phyloP scores from a whole-genome alignment of 1,284 basidiomycete genomes.

The Inonotus obliquus region DNA sequence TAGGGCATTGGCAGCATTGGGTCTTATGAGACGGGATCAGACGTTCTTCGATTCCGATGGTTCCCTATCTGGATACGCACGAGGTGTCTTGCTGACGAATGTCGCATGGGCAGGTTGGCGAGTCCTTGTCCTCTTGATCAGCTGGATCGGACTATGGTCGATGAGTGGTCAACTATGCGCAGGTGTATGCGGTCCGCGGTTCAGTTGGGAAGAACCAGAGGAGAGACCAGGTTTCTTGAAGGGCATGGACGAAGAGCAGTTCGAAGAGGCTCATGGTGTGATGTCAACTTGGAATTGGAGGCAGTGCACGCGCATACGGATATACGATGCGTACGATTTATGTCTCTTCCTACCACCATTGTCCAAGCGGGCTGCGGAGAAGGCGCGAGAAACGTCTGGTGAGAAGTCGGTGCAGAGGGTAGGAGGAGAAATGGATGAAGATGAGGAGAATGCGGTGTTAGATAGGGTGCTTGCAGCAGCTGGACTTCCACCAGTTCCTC shows the following conservation, averaged over 20 bases:
- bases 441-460: slow-evolving; percentile 42
- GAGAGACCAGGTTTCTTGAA: slow-evolving; percentile 36
- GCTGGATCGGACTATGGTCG: slow-evolving; percentile 72
- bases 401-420: slow-evolving; percentile 6
- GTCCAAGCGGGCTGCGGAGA: slow-evolving; percentile 22
- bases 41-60: slow-evolving; percentile 72
- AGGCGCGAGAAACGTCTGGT: not conserved
- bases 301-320: slow-evolving; percentile 59
- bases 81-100: slow-evolving; percentile 71
- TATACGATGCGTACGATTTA: slow-evolving; percentile 77
- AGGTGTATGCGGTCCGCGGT: slow-evolving; percentile 76
- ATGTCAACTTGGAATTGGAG: slow-evolving; percentile 61
- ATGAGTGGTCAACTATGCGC: slow-evolving; percentile 68
- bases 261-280: slow-evolving; percentile 32
- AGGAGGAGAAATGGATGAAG: slow-evolving; percentile 15
- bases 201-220: slow-evolving; percentile 76
- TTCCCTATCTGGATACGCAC: slow-evolving; percentile 65
- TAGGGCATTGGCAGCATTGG: slow-evolving; percentile 43
- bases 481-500: slow-evolving; percentile 48
- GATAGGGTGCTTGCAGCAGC: slow-evolving; percentile 68
- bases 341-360: slow-evolving; percentile 49
- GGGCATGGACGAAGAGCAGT: slow-evolving; percentile 33
- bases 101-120: slow-evolving; percentile 74
- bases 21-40: slow-evolving; percentile 50
- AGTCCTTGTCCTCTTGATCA: slow-evolving; percentile 53